Evolutionary conservation across 1,139 yeast species (phyloP).

Genomic region (Nakaseomyces kungkrabaensis): DNA sequence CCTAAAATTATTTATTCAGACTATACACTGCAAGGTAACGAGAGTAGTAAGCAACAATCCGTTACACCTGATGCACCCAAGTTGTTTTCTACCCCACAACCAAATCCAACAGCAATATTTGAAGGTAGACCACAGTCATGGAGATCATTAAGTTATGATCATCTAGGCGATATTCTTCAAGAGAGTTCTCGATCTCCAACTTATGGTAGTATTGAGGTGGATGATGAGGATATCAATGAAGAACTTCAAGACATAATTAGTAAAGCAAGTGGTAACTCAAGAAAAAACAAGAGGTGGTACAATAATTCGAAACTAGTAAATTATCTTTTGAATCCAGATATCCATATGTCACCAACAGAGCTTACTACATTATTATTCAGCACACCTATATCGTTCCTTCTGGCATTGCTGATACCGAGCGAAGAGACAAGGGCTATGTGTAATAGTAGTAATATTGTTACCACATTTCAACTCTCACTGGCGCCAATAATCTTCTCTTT

Average conservation of each 20-base stretch:
- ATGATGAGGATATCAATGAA: neutral
- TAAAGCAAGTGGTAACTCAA: constrained; percentile 1
- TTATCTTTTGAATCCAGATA: constrained; percentile 6
- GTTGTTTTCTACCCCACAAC: neutral
- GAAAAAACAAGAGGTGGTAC: neutral
- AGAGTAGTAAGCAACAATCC: neutral
- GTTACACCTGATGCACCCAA: neutral
- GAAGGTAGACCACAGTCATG: constrained; percentile 1
- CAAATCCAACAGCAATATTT: neutral
- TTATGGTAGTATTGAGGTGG: neutral
- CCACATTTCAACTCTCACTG: constrained; percentile 3
- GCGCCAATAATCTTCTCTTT: constrained; percentile 6
- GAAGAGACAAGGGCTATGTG: neutral
- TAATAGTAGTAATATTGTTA: neutral
- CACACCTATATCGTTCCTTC: constrained; percentile 12
- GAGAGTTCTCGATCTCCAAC: neutral
- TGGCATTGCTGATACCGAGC: constrained; percentile 12
- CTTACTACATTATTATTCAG: constrained; percentile 12
- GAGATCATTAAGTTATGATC: constrained; percentile 2
- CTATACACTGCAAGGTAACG: neutral
- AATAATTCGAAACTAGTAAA: constrained; percentile 4
- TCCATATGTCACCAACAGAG: constrained; percentile 10
- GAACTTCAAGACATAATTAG: neutral
- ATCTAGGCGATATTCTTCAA: constrained; percentile 1
- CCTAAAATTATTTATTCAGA: neutral